Percentiles rank a stretch among this genome's conserved stretches.
These are phyloP conservation scores for Nicotiana noctiflora DNA, from an alignment of 257 asterid species.

Conservation along the genomic window DNA sequence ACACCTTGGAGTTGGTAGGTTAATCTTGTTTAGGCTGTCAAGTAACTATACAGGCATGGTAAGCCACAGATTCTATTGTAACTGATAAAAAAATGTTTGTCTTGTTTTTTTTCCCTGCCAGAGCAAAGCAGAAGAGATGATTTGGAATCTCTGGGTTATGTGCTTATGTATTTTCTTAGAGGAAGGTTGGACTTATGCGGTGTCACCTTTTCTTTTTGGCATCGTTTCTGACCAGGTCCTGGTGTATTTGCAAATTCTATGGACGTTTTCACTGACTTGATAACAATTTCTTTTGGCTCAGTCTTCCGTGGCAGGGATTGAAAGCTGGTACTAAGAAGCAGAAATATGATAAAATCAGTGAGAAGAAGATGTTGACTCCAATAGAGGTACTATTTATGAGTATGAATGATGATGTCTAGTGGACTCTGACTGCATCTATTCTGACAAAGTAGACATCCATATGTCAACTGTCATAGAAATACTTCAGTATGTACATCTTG, in stretches of 20 bases:
- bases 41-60: neutral
- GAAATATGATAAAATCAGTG: slow-evolving; percentile 93
- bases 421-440: neutral
- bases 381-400: slow-evolving; percentile 57
- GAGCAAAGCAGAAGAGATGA: slow-evolving; percentile 98
- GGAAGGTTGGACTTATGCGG: slow-evolving; percentile 58
- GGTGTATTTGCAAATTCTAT: neutral
- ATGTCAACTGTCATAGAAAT: neutral
- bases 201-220: slow-evolving; percentile 7
- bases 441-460: neutral
- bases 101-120: slow-evolving; percentile 29
- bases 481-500: neutral
- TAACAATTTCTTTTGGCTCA: slow-evolving; percentile 21
- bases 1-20: slow-evolving; percentile 90
- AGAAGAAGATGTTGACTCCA: slow-evolving; percentile 89
- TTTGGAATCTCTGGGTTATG: slow-evolving; percentile 96
- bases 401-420: neutral
- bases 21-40: slow-evolving; percentile 7
- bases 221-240: neutral
- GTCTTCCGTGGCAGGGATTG: slow-evolving; percentile 98
- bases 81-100: neutral
- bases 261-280: neutral
- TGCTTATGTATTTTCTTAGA: slow-evolving; percentile 92
- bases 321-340: slow-evolving; percentile 97
- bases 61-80: neutral